These are phyloP conservation scores for Dryas drummondii DNA, from an alignment of 306 rosid species.

Conservation along the genomic window DNA sequence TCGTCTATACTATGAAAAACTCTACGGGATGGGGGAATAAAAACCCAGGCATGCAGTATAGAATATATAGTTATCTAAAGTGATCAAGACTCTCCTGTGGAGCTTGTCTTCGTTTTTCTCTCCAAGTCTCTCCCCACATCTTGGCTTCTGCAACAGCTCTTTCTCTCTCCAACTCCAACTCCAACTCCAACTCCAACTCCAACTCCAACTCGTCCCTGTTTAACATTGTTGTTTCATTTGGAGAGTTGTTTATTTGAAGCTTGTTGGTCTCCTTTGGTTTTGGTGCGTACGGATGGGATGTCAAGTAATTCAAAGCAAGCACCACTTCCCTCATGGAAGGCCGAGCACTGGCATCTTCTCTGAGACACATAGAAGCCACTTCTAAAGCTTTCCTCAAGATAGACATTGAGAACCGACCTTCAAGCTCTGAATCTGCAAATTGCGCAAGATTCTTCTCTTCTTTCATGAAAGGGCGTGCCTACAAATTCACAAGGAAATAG, in stretches of 20 bases:
- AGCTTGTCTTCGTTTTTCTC: constrained; percentile 61
- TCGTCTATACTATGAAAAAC: neutral
- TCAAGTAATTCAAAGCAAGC: constrained; percentile 57
- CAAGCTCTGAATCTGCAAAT: constrained; percentile 59
- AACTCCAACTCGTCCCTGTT: constrained; percentile 20
- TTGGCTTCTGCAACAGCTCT: constrained; percentile 80
- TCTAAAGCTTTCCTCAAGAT: constrained; percentile 50
- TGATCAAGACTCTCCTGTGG: constrained; percentile 46
- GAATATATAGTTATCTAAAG: neutral
- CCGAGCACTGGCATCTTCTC: constrained; percentile 63
- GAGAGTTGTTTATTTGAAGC: constrained; percentile 51
- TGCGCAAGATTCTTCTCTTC: constrained; percentile 52
- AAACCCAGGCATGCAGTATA: neutral
- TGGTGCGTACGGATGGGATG: constrained; percentile 39
- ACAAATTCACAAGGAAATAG: neutral
- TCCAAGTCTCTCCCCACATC: constrained; percentile 79
- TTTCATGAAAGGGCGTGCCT: constrained; percentile 63
- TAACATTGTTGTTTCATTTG: constrained; percentile 54
- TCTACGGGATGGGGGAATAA: neutral
- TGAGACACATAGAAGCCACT: constrained; percentile 76
- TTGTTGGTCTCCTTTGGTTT: constrained; percentile 29
- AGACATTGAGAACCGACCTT: constrained; percentile 53
- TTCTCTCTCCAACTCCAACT: constrained; percentile 50
- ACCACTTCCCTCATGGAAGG: constrained; percentile 73
- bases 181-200: too few relatives aligned